These are phyloP conservation scores for Kitagawia praeruptora DNA, from an alignment of 129 eudicot genomes.

Conservation along the genomic window DNA sequence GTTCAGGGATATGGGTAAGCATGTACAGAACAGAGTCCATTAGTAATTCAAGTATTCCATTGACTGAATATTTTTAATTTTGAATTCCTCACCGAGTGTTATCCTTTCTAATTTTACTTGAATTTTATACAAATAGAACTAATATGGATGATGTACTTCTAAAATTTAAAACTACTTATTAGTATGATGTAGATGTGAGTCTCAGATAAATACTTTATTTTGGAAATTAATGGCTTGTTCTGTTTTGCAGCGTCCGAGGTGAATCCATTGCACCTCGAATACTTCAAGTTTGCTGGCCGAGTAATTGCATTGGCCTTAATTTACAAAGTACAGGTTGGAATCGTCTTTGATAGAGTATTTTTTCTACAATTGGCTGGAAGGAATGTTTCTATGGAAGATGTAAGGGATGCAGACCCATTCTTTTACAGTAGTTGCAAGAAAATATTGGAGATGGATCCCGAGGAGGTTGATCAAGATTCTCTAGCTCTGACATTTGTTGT, in stretches of 20 bases:
- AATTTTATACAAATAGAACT: no score
- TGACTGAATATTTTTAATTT: no score
- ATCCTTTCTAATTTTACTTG: neutral
- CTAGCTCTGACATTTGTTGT: slow-evolving; percentile 68
- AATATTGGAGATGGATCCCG: slow-evolving; percentile 82
- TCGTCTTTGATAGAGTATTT: slow-evolving; percentile 63
- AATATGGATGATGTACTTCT: no score
- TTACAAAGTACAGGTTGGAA: slow-evolving; percentile 83
- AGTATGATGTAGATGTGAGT: neutral
- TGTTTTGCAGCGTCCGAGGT: slow-evolving; percentile 74
- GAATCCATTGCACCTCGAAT: slow-evolving; percentile 69
- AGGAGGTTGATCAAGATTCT: slow-evolving; percentile 60
- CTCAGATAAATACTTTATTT: neutral
- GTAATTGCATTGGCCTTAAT: slow-evolving; percentile 75
- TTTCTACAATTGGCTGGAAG: slow-evolving; percentile 59
- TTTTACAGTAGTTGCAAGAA: slow-evolving; percentile 73
- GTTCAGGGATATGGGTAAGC: no score
- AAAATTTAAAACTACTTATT: no score
- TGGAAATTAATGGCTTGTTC: neutral
- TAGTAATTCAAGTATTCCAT: no score
- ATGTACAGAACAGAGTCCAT: no score
- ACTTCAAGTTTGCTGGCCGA: slow-evolving; percentile 77
- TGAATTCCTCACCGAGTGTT: no score
- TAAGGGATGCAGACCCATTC: slow-evolving; percentile 66
- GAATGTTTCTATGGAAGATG: slow-evolving; percentile 26